Percentiles rank a stretch among this genome's conserved stretches.
Evolutionary conservation across 805 yeast species (phyloP).

Genomic region (Kodamaea leandrae): DNA sequence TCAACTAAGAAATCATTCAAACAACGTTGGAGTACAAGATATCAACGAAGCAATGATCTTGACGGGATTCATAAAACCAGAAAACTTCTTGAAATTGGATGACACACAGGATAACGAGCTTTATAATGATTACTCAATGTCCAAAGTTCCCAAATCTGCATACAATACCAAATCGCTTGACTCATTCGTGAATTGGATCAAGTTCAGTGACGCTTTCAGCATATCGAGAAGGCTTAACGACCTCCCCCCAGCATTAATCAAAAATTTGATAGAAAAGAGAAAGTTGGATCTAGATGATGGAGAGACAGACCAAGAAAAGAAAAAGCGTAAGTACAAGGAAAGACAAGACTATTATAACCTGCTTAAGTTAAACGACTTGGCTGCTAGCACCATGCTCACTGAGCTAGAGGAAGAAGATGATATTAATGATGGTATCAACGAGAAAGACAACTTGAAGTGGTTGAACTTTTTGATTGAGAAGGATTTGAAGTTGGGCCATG

Average conservation of each 20-base stretch:
- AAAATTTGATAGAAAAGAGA: conserved; percentile 37
- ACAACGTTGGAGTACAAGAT: conserved; percentile 59
- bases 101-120: conserved; percentile 16
- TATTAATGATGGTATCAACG: conserved; percentile 20
- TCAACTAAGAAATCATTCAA: conserved; percentile 35
- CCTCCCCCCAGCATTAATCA: conserved; percentile 30
- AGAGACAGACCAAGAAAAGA: conserved; percentile 34
- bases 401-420: conserved; percentile 22
- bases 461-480: conserved; percentile 37
- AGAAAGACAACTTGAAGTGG: conserved; percentile 33
- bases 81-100: conserved; percentile 49
- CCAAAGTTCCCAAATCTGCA: conserved; percentile 16
- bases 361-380: conserved; percentile 27
- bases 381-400: conserved; percentile 7
- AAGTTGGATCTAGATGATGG: conserved; percentile 34
- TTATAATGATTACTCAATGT: conserved; percentile 13
- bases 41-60: conserved; percentile 67
- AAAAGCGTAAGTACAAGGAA: conserved; percentile 33
- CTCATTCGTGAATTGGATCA: conserved; percentile 38
- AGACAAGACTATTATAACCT: conserved; percentile 41
- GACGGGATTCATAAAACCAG: conserved; percentile 60
- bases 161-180: conserved; percentile 37
- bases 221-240: conserved; percentile 25
- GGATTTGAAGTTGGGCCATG: conserved; percentile 36
- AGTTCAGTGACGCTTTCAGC: conserved; percentile 25